Percentiles rank a stretch among this genome's conserved stretches.
phyloP scores from a whole-genome alignment of 2,329 filamentous ascomycete species.

The Cercospora zeina region DNA sequence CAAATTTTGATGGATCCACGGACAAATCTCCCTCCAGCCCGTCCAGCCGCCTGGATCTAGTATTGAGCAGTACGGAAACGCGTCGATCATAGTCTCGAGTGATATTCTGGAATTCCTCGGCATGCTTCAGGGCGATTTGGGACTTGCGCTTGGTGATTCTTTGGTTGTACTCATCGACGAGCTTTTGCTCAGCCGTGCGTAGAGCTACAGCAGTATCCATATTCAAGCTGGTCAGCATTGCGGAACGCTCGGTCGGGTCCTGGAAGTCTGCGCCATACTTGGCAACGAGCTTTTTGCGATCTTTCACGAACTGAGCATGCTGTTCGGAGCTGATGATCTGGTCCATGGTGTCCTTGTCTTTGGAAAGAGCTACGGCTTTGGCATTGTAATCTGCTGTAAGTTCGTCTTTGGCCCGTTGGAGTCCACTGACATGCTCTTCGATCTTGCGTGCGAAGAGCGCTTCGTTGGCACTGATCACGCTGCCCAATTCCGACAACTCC shows the following conservation, averaged over 20 bases:
- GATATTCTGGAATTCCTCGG: slow-evolving; percentile 38
- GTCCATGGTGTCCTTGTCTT: slow-evolving; percentile 38
- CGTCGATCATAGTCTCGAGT: slow-evolving; percentile 41
- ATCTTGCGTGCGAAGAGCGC: slow-evolving; percentile 41
- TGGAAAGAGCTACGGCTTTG: slow-evolving; percentile 38
- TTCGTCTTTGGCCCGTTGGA: slow-evolving; percentile 41
- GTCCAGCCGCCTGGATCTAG: slow-evolving; percentile 26
- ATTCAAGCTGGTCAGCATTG: slow-evolving; percentile 32
- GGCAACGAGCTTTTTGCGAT: slow-evolving; percentile 38
- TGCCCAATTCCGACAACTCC: slow-evolving; percentile 41
- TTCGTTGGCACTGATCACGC: slow-evolving; percentile 41
- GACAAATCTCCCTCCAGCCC: slow-evolving; percentile 39
- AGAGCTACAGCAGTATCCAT: slow-evolving; percentile 33
- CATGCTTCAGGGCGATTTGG: slow-evolving; percentile 42
- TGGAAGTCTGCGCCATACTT: slow-evolving; percentile 32
- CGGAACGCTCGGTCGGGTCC: slow-evolving; percentile 28
- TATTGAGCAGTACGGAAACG: slow-evolving; percentile 36
- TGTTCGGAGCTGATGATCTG: slow-evolving; percentile 37
- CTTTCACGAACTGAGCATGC: slow-evolving; percentile 38
- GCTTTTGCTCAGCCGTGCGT: slow-evolving; percentile 37
- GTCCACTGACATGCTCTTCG: slow-evolving; percentile 41
- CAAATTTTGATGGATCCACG: slow-evolving; percentile 39
- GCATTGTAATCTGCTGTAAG: slow-evolving; percentile 40
- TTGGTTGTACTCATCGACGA: slow-evolving; percentile 40
- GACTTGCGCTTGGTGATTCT: slow-evolving; percentile 40